phyloP scores from a whole-genome alignment of 1,139 yeast genomes.

The Saccharomyces hybrid region DNA sequence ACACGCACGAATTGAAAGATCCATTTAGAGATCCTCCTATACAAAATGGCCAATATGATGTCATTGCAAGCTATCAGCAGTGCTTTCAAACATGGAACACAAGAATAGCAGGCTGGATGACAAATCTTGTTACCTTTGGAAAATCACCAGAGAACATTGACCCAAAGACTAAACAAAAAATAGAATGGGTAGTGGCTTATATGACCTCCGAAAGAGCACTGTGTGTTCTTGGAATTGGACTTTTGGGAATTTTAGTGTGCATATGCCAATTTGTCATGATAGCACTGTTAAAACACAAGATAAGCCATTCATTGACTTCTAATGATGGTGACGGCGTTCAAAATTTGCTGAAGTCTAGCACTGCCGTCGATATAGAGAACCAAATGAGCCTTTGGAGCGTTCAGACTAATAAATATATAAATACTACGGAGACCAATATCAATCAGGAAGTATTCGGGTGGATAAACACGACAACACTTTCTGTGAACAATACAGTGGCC shows the following conservation, averaged over 20 bases:
- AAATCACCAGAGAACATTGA: conserved; percentile 10
- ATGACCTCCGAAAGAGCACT: conserved; percentile 42
- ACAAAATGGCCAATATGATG: conserved; percentile 15
- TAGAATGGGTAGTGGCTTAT: conserved; percentile 46
- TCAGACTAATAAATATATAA: conserved; percentile 43
- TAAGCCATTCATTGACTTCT: conserved; percentile 5
- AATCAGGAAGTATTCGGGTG: conserved; percentile 64
- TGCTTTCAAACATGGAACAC: conserved; percentile 27
- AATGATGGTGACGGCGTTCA: not conserved
- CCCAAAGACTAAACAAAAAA: conserved; percentile 14
- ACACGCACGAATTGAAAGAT: conserved; percentile 1
- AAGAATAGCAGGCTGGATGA: conserved; percentile 8
- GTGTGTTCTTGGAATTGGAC: conserved; percentile 39
- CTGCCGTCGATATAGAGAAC: conserved; percentile 1
- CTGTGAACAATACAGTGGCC: conserved; percentile 49
- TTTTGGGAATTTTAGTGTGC: conserved; percentile 44
- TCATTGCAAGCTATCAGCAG: conserved; percentile 27
- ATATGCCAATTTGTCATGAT: conserved; percentile 42
- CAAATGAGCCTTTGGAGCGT: conserved; percentile 39
- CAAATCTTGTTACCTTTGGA: conserved; percentile 18
- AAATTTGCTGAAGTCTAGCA: not conserved
- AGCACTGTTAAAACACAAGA: conserved; percentile 18
- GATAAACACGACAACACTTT: conserved; percentile 46
- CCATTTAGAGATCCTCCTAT: conserved; percentile 5
- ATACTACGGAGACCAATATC: conserved; percentile 38